Conservation (phyloP, 345 rosid genomes). For the Dipteronia dyeriana region DNA sequence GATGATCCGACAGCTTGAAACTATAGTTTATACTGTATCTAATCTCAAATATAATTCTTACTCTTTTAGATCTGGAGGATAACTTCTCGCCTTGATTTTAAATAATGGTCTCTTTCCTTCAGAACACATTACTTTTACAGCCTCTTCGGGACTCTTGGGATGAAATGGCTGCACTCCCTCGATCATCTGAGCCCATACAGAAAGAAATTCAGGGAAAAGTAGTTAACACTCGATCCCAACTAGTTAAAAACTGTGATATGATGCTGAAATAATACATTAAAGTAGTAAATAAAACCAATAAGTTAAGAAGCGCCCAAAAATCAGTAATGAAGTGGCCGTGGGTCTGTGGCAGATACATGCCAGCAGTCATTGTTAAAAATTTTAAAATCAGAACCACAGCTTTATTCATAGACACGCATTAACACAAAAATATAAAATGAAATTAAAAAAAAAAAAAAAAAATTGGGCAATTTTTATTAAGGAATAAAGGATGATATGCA, state of each 20-base stretch:
- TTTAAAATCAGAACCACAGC: neutral
- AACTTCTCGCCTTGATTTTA: slow-evolving; percentile 63
- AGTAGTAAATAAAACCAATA: neutral
- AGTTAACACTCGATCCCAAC: slow-evolving; percentile 1
- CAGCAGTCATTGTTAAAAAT: neutral
- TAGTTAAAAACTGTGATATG: neutral
- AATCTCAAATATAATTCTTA: slow-evolving; percentile 39
- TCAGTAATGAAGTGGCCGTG: neutral
- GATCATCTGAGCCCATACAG: slow-evolving; percentile 57
- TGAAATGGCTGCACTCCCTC: slow-evolving; percentile 84
- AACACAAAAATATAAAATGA: neutral
- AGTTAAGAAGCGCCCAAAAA: neutral
- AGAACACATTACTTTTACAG: slow-evolving; percentile 54
- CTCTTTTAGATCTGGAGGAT: slow-evolving; percentile 84
- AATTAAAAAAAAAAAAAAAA: neutral
- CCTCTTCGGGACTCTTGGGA: slow-evolving; percentile 72
- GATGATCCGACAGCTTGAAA: slow-evolving; percentile 1
- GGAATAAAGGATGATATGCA: neutral
- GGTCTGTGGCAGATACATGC: neutral
- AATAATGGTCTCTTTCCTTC: slow-evolving; percentile 76
- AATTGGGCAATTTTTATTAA: neutral
- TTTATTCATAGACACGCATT: neutral
- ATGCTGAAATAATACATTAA: neutral
- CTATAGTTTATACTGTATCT: neutral
- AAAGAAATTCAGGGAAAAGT: slow-evolving; percentile 10